Base-by-base conservation (phyloP, 805 yeast genomes). In the Ogataea henricii region DNA sequence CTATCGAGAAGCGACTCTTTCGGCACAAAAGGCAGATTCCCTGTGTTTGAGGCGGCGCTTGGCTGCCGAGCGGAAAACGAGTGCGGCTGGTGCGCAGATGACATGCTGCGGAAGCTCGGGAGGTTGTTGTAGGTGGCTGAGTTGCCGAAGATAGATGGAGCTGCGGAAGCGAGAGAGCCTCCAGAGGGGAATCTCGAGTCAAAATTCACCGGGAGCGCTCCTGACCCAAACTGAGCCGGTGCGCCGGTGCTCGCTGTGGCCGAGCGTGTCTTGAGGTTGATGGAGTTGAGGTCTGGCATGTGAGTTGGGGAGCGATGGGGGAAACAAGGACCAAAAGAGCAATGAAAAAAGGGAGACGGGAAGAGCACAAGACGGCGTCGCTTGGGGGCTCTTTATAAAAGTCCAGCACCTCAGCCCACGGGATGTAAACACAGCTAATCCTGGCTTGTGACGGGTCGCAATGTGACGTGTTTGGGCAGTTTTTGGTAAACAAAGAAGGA, bases 1-100 rank as follows among this genome's bases (percentile, higher is more conserved):
- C 16, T 45, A 13, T 42, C 48, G n/a, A 53, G 40, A 22, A 52
- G 36, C 5, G 51, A 14, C 29, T 56, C 58, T 26, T 47, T 43
- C 10, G 57, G 53, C 25, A 53, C 55, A 53, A 56, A 56, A 4
- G 59, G 59, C 13, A 53, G 36, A 32, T 45, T 43, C 9, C 46
- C 51, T 9, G 21, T 21, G 21, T 37, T 45, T 13, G 58, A 42
- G 3, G 47, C 18, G 4, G 46, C 26, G 9, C 56, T 42, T 2
- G 51, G 50, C 34, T 51, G 56, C 10, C 49, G 48, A 6, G 33
- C 25, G 12, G 53, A 36, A 21, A 43, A 35, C 8, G 51, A n/a
- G 14, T 35, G 40, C 6, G 40, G 21, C 22, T 48, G 54, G 26
- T 42, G 40, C 14, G 51, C 17, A 1, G 49, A 40, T 39, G 38